These are phyloP conservation scores for Colletotrichum siamense DNA, from an alignment of 2,329 filamentous ascomycete species.

Conservation along the genomic window DNA sequence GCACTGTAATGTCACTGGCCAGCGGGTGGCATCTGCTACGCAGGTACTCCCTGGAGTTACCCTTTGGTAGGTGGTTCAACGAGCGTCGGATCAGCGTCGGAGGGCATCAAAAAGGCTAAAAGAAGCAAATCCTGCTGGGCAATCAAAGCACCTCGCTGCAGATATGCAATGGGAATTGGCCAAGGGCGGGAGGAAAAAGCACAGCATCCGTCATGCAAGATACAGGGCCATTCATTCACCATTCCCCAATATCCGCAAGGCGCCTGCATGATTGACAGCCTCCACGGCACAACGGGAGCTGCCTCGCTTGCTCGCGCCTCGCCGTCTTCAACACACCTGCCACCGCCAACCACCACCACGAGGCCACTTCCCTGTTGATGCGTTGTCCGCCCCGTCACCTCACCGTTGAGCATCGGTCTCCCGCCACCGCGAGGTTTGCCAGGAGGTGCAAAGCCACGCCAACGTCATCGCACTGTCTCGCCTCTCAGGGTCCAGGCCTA, in stretches of 20 bases:
- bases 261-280: not conserved
- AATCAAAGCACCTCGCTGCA: not conserved
- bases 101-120: not conserved
- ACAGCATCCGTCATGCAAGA: not conserved
- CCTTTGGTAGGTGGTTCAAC: not conserved
- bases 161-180: not conserved
- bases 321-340: not conserved
- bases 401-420: not conserved
- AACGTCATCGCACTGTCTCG: conserved; percentile 19
- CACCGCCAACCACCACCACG: not conserved
- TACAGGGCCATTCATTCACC: not conserved
- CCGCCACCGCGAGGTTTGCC: not conserved
- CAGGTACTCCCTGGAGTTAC: not conserved
- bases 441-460: conserved; percentile 6
- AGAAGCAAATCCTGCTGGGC: not conserved
- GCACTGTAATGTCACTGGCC: not conserved
- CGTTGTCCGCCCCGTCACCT: not conserved
- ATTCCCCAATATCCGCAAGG: not conserved
- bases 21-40: not conserved
- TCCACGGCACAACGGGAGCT: not conserved
- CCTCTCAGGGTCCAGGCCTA: conserved; percentile 4
- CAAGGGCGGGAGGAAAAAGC: not conserved
- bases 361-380: not conserved
- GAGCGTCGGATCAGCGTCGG: not conserved
- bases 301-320: not conserved